phyloP scores from a whole-genome alignment of 768 basidiomycete species.

The Artomyces pyxidatus region DNA sequence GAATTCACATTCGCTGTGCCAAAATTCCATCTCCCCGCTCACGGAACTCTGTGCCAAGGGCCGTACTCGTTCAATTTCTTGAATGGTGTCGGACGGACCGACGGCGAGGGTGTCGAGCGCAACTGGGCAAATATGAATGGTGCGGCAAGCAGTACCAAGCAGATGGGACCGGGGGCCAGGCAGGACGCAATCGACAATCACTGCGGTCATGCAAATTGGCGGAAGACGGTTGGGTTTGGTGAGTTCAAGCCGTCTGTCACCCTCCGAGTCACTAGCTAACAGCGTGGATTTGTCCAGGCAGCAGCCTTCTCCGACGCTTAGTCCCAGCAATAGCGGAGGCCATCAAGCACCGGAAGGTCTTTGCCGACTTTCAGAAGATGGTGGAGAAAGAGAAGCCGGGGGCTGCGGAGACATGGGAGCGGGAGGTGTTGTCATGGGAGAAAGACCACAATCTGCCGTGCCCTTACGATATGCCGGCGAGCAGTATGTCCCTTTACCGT shows the following conservation, averaged over 20 bases:
- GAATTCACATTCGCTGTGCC: background rate
- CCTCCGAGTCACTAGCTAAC: too few relatives aligned
- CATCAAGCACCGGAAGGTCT: background rate
- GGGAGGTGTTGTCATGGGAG: slow-evolving; percentile 2
- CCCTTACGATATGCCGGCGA: background rate
- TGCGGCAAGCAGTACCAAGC: slow-evolving; percentile 22
- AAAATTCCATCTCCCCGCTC: slow-evolving; percentile 23
- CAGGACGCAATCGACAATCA: slow-evolving; percentile 21
- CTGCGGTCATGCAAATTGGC: slow-evolving; percentile 22
- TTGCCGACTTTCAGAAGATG: background rate
- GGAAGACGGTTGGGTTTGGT: slow-evolving; percentile 22
- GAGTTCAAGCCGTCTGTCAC: too few relatives aligned
- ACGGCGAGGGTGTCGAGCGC: slow-evolving; percentile 29
- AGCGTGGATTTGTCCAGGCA: too few relatives aligned
- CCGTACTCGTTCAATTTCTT: slow-evolving; percentile 20
- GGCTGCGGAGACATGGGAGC: background rate
- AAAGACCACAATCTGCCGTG: background rate
- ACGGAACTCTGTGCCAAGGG: slow-evolving; percentile 16
- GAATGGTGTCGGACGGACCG: slow-evolving; percentile 23
- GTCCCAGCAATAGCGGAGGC: background rate
- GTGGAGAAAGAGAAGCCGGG: background rate
- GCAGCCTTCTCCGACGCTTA: background rate
- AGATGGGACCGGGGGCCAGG: slow-evolving; percentile 28
- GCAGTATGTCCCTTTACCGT: background rate
- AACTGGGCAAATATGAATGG: slow-evolving; percentile 25